Percentiles rank a stretch among this genome's conserved stretches.
Evolutionary conservation across 768 basidiomycete genomes (phyloP).

Genomic region (Suillus cothurnatus): DNA sequence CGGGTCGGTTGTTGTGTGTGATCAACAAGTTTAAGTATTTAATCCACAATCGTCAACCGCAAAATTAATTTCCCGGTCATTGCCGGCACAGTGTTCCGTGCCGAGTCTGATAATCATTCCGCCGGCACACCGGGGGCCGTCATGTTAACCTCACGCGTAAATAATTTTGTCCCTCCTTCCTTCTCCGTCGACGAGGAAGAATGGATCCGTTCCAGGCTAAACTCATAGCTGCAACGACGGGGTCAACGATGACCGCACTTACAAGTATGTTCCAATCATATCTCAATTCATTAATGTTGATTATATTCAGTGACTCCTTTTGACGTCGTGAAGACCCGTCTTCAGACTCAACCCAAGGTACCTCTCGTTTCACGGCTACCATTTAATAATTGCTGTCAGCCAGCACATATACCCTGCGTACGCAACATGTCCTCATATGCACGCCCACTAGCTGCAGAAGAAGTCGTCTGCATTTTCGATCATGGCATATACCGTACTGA

Average conservation of each 20-base stretch:
- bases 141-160: neutral
- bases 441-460: constrained; percentile 54
- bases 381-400: constrained; percentile 70
- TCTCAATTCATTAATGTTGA: constrained; percentile 9
- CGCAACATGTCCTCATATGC: constrained; percentile 79
- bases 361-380: constrained; percentile 57
- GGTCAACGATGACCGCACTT: constrained; percentile 78
- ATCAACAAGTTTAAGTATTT: constrained; percentile 4
- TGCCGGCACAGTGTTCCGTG: constrained; percentile 23
- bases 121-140: constrained; percentile 1
- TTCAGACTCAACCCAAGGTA: constrained; percentile 85
- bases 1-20: constrained; percentile 9
- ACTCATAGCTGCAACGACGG: constrained; percentile 75
- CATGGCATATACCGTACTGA: constrained; percentile 68
- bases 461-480: constrained; percentile 82
- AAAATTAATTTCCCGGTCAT: constrained; percentile 27
- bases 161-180: constrained; percentile 5
- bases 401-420: constrained; percentile 53
- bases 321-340: constrained; percentile 94
- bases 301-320: constrained; percentile 93
- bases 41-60: neutral
- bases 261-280: constrained; percentile 56
- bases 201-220: constrained; percentile 83
- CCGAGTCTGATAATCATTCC: neutral
- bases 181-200: constrained; percentile 2